Evolutionary conservation across 2,329 filamentous ascomycete genomes (phyloP).

Genomic region (Talaromyces sp.): DNA sequence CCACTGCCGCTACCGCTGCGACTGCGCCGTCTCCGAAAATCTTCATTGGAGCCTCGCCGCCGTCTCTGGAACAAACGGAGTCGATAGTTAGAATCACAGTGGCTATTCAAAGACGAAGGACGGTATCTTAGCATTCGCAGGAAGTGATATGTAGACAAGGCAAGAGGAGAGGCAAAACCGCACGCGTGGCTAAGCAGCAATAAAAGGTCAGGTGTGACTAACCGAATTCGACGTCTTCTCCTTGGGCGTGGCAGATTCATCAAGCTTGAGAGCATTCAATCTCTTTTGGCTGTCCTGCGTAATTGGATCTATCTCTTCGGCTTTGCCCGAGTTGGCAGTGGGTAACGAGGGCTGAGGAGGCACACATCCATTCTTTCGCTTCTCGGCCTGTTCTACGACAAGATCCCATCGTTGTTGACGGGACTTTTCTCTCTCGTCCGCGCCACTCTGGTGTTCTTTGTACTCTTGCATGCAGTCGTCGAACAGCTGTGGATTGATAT

Average conservation of each 20-base stretch:
- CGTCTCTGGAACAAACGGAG: slow-evolving; percentile 43
- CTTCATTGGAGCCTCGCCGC: slow-evolving; percentile 38
- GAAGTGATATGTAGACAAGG: slow-evolving; percentile 20
- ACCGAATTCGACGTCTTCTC: slow-evolving; percentile 52
- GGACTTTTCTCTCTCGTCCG: slow-evolving; percentile 73
- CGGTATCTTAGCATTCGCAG: slow-evolving; percentile 38
- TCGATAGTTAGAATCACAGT: slow-evolving; percentile 42
- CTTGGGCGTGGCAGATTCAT: slow-evolving; percentile 51
- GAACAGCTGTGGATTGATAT: slow-evolving; percentile 97
- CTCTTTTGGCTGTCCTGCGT: slow-evolving; percentile 81
- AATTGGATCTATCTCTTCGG: slow-evolving; percentile 71
- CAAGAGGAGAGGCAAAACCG: slow-evolving; percentile 6
- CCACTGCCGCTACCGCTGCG: slow-evolving; percentile 38
- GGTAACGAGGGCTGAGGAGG: slow-evolving; percentile 30
- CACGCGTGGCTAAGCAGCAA: slow-evolving; percentile 18
- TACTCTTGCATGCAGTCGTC: slow-evolving; percentile 99
- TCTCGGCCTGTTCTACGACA: slow-evolving; percentile 72
- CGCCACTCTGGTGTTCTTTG: slow-evolving; percentile 90
- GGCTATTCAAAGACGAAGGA: slow-evolving; percentile 17
- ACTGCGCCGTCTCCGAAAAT: slow-evolving; percentile 35
- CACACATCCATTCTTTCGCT: slow-evolving; percentile 51
- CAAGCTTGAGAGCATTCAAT: slow-evolving; percentile 83
- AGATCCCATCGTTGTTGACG: slow-evolving; percentile 87
- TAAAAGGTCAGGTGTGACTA: slow-evolving; percentile 28
- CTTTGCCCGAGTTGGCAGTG: slow-evolving; percentile 18